Evolutionary conservation across 2,329 filamentous ascomycete species (phyloP).

Genomic region (Thelonectria blattea): DNA sequence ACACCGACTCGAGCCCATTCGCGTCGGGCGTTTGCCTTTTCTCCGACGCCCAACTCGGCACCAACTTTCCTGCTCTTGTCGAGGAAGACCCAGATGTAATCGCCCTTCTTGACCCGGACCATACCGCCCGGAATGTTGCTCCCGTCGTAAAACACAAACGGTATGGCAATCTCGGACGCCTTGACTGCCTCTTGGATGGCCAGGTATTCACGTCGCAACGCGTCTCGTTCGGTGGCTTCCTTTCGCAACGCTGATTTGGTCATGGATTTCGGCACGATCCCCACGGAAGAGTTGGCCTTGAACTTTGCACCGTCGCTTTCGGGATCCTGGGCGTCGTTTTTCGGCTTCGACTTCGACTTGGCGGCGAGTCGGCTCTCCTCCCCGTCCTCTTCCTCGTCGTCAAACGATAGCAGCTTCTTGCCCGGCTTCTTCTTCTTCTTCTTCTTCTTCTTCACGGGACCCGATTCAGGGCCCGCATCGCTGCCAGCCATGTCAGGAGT

Average conservation of each 20-base stretch:
- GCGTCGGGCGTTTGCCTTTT: slow-evolving; percentile 68
- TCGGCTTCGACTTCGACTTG: slow-evolving; percentile 39
- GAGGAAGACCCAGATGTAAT: slow-evolving; percentile 90
- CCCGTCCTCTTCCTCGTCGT: slow-evolving; percentile 69
- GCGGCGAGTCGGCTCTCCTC: slow-evolving; percentile 46
- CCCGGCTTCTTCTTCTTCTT: slow-evolving; percentile 53
- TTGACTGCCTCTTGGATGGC: slow-evolving; percentile 85
- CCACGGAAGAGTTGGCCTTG: slow-evolving; percentile 66
- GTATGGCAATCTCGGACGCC: slow-evolving; percentile 85
- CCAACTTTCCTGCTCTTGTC: slow-evolving; percentile 92
- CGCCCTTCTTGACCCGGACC: slow-evolving; percentile 90
- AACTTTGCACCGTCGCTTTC: slow-evolving; percentile 53
- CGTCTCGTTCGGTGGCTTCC: slow-evolving; percentile 79
- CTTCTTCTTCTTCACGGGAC: slow-evolving; percentile 47
- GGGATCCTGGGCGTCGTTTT: slow-evolving; percentile 46
- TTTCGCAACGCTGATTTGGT: slow-evolving; percentile 78
- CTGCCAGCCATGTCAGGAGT: slow-evolving; percentile 54
- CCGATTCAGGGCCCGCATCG: slow-evolving; percentile 37
- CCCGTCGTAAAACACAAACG: slow-evolving; percentile 97
- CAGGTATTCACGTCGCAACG: slow-evolving; percentile 82
- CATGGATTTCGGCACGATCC: slow-evolving; percentile 69
- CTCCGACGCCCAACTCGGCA: slow-evolving; percentile 78
- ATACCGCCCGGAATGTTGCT: slow-evolving; percentile 85
- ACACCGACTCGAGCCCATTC: slow-evolving; percentile 95
- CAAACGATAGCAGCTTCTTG: slow-evolving; percentile 66